Evolutionary conservation across 2,329 filamentous ascomycete species (phyloP), one percentile per base, ranked within the genome.

Genomic region (Xylariaceae sp.): DNA sequence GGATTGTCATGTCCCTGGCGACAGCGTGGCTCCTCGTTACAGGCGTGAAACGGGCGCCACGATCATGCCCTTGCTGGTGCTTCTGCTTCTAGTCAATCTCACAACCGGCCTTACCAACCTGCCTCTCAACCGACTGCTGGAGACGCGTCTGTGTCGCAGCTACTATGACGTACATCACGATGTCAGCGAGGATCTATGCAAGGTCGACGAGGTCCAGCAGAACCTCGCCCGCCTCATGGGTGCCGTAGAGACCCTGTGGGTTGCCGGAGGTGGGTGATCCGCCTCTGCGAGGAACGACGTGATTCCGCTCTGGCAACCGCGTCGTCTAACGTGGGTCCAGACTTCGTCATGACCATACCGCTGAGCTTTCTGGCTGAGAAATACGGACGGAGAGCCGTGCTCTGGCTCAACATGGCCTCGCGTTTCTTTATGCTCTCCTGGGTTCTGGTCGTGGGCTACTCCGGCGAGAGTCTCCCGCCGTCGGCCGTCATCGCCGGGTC

Each of bases 211-310:
- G 10, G 59, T 77, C 5, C 72, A 76, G 47, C 56, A 64, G 35
- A 54, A 56, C 12, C 54, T 77, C 7, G 73, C 71, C 3, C 64
- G 65, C 58, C 57, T 75, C 4, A 67, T 72, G 37, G 72, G 72
- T 0, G 51, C 49, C 4, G 65, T 68, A 59, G 67, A 71, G 32
- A 67, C 64, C 2, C 43, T 59, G 1, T 69, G 66, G 66, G 62
- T 69, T n/a, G 59, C 62, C 5, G 67, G 67, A 31, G 64, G 64
- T 65, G 37, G 46, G 55, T 42, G 12, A n/a, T n/a, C n/a, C n/a
- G n/a, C n/a, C n/a, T n/a, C n/a, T n/a, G n/a, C n/a, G n/a, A n/a
- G n/a, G n/a, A n/a, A n/a, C n/a, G n/a, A n/a, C n/a, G n/a, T n/a
- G n/a, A n/a, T n/a, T n/a, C n/a, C n/a, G n/a, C n/a, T n/a, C n/a